A percentile compares a stretch with the other conserved stretches of the same genome.
These are phyloP conservation scores for Hortaea sp. DNA, from an alignment of 2,329 filamentous ascomycete species.

Conservation along the genomic window DNA sequence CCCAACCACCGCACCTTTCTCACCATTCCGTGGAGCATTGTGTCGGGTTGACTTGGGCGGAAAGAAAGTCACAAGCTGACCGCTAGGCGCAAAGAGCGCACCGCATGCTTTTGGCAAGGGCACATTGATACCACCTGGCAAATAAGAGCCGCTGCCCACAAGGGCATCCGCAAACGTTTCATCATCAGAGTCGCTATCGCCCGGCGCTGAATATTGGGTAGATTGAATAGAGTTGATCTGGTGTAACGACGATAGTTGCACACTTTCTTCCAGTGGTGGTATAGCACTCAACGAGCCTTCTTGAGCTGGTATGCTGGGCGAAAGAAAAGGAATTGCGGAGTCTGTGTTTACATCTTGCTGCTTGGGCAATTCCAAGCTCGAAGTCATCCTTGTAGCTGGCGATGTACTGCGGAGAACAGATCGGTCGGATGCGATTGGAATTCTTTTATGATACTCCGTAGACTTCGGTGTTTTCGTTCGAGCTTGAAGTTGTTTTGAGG, in stretches of 20 bases:
- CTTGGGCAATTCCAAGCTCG: constrained; percentile 20
- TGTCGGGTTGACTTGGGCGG: constrained; percentile 36
- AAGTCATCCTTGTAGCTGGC: constrained; percentile 13
- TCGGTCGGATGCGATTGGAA: background rate
- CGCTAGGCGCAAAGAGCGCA: constrained; percentile 47
- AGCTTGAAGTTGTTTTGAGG: constrained; percentile 6
- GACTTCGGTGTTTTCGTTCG: background rate
- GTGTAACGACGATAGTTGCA: constrained; percentile 38
- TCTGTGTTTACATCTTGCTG: constrained; percentile 8
- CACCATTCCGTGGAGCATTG: background rate
- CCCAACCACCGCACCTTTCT: background rate
- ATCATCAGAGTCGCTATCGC: constrained; percentile 37
- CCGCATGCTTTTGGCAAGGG: constrained; percentile 51
- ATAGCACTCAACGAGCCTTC: constrained; percentile 22
- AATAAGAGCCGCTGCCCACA: constrained; percentile 39
- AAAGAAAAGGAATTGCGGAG: constrained; percentile 23
- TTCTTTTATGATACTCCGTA: background rate
- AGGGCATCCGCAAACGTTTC: constrained; percentile 52
- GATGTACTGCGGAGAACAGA: constrained; percentile 3
- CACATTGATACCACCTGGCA: constrained; percentile 54
- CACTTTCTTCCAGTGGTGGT: constrained; percentile 43
- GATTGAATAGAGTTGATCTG: no score
- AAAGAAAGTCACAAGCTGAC: constrained; percentile 49
- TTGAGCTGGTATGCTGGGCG: constrained; percentile 19
- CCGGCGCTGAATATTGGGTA: constrained; percentile 19